Evolutionary conservation across 495 filamentous ascomycete species (phyloP).

Genomic region (Hapsidospora chrysogenum): DNA sequence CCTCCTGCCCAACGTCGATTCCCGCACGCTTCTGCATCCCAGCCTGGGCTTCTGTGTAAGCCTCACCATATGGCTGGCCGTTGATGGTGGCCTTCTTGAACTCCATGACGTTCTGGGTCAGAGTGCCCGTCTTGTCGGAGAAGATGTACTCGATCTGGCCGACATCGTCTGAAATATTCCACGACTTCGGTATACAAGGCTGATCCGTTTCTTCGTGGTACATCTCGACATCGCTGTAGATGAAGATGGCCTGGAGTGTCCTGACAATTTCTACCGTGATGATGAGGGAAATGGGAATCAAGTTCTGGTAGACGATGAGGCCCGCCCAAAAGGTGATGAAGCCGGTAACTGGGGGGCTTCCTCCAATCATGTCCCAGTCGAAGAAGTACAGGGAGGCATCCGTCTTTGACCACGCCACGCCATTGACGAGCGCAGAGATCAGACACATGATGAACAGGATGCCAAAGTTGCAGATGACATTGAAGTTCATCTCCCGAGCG

Average conservation of each 20-base stretch:
- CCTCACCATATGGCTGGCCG: conserved; percentile 87
- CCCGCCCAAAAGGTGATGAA: conserved; percentile 94
- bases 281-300: conserved; percentile 96
- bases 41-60: conserved; percentile 89
- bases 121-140: conserved; percentile 95
- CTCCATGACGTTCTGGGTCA: conserved; percentile 99
- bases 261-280: conserved; percentile 95
- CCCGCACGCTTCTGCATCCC: conserved; percentile 89
- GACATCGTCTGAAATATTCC: conserved; percentile 98
- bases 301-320: conserved; percentile 90
- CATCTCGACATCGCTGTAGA: conserved; percentile 89
- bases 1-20: conserved; percentile 67
- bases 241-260: conserved; percentile 88
- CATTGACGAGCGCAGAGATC: conserved; percentile 68
- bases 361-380: conserved; percentile 74
- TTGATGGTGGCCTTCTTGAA: conserved; percentile 98
- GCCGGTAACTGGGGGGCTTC: conserved; percentile 60
- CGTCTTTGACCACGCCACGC: conserved; percentile 57
- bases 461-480: conserved; percentile 92
- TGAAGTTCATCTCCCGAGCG: conserved; percentile 86
- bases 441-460: conserved; percentile 86
- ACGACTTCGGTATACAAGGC: conserved; percentile 91
- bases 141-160: conserved; percentile 99
- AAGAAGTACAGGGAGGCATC: conserved; percentile 67
- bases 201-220: conserved; percentile 91